phyloP scores from a whole-genome alignment of 176 grass and related monocot genomes.

The Oryza officinalis region DNA sequence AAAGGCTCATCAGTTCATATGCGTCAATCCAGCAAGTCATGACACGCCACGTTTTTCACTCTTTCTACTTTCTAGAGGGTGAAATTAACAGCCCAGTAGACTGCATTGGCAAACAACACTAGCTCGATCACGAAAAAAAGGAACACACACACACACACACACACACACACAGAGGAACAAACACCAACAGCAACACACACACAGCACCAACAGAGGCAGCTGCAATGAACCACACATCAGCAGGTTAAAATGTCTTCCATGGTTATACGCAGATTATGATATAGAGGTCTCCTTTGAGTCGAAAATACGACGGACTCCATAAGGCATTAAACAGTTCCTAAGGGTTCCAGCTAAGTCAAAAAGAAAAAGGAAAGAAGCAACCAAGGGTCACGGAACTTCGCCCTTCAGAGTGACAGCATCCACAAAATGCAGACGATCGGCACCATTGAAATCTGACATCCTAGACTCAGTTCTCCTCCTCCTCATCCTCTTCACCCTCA shows the following conservation, averaged over 20 bases:
- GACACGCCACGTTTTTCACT: not conserved
- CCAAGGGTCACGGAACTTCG: constrained; percentile 32
- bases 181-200: too few relatives aligned
- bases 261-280: constrained; percentile 55
- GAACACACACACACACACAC: too few relatives aligned
- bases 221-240: not conserved
- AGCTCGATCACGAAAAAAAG: not conserved
- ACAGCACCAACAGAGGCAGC: not conserved
- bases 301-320: constrained; percentile 35
- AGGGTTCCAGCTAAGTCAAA: constrained; percentile 59
- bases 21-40: too few relatives aligned
- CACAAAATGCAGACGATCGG: constrained; percentile 16
- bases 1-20: too few relatives aligned
- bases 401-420: constrained; percentile 35
- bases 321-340: constrained; percentile 51
- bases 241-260: constrained; percentile 44
- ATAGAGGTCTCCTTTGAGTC: constrained; percentile 44
- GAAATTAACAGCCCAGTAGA: not conserved
- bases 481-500: constrained; percentile 48
- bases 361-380: constrained; percentile 34
- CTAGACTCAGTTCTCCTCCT: constrained; percentile 51
- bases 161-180: not conserved
- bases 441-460: constrained; percentile 20
- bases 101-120: too few relatives aligned
- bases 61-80: not conserved